Percentiles rank a stretch among this genome's conserved stretches.
Evolutionary conservation across 179 eudicot genomes (phyloP).

Genomic region (Nepenthes alata): DNA sequence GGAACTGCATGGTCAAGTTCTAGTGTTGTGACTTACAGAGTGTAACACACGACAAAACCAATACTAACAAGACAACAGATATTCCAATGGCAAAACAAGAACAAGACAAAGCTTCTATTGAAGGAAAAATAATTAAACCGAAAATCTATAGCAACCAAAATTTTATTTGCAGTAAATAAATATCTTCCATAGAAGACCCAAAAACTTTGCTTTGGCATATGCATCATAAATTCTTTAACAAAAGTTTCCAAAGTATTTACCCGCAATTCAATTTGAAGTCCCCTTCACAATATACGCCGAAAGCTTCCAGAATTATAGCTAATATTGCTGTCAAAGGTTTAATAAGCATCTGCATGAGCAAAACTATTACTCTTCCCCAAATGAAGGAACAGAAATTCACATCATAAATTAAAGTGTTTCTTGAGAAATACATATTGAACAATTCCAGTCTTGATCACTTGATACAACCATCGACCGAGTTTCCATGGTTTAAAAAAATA

Average conservation of each 20-base stretch:
- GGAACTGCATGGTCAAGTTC: too few relatives aligned
- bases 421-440: conserved; percentile 86
- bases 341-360: conserved; percentile 68
- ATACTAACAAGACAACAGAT: too few relatives aligned
- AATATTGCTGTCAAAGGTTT: conserved; percentile 73
- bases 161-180: too few relatives aligned
- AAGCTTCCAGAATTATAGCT: conserved; percentile 86
- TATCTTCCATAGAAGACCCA: too few relatives aligned
- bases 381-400: conserved; percentile 2
- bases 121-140: too few relatives aligned
- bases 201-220: neutral
- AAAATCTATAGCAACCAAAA: too few relatives aligned
- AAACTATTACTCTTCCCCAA: conserved; percentile 1
- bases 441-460: conserved; percentile 87
- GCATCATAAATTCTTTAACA: neutral
- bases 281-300: conserved; percentile 89
- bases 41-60: too few relatives aligned
- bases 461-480: conserved; percentile 76
- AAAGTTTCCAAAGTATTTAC: conserved; percentile 24
- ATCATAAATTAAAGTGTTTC: conserved; percentile 6
- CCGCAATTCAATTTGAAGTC: conserved; percentile 85
- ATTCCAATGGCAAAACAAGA: too few relatives aligned
- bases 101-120: too few relatives aligned
- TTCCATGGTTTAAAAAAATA: conserved; percentile 76
- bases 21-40: too few relatives aligned